Conservation (phyloP, 2,329 filamentous ascomycete genomes). For the Phyllachora maydis region DNA sequence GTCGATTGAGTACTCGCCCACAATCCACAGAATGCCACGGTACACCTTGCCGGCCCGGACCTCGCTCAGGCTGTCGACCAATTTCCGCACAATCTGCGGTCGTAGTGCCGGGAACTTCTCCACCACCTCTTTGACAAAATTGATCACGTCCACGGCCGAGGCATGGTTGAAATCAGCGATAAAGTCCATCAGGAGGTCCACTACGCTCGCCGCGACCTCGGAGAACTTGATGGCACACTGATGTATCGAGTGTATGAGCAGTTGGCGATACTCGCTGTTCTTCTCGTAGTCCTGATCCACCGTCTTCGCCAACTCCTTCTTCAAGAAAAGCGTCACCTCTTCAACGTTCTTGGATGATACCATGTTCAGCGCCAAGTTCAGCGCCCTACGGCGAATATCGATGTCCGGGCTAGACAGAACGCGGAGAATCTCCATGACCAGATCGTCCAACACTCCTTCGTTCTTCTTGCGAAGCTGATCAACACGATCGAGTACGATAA, state of each 20-base stretch:
- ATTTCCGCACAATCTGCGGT: conserved; percentile 65
- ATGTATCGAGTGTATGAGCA: conserved; percentile 93
- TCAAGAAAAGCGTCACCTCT: conserved; percentile 84
- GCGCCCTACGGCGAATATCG: conserved; percentile 81
- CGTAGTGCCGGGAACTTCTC: conserved; percentile 91
- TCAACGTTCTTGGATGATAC: conserved; percentile 98
- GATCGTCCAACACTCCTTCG: conserved; percentile 69
- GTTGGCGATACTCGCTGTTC: conserved; percentile 83
- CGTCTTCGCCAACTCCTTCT: conserved; percentile 95
- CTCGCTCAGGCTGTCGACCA: conserved; percentile 80
- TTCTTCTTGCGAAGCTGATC: conserved; percentile 52
- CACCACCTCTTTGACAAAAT: conserved; percentile 96
- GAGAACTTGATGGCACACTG: conserved; percentile 98
- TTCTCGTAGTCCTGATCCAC: conserved; percentile 98
- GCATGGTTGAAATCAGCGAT: conserved; percentile 96
- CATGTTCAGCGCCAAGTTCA: conserved; percentile 87
- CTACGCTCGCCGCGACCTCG: conserved; percentile 89
- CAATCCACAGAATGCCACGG: conserved; percentile 88
- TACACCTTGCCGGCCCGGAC: conserved; percentile 96
- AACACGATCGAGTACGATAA: conserved; percentile 90
- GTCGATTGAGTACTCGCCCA: conserved; percentile 90
- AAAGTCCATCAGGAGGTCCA: conserved; percentile 95
- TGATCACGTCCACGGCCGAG: conserved; percentile 92
- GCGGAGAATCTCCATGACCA: conserved; percentile 92
- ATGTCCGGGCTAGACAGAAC: conserved; percentile 91